Conservation (phyloP, 768 basidiomycete species). For the Suillus brevipes region DNA sequence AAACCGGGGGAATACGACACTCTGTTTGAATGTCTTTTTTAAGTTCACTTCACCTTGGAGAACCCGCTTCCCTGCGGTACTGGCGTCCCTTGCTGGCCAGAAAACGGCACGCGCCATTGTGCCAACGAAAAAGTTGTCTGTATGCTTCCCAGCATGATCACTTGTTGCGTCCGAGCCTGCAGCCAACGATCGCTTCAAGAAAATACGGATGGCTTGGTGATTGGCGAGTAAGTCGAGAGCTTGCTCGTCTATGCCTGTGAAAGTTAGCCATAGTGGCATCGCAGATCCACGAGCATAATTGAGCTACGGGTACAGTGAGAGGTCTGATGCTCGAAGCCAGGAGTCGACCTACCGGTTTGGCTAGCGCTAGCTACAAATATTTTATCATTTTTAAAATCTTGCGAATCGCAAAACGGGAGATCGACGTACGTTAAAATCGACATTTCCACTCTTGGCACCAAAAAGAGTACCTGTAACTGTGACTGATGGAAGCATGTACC, state of each 20-base stretch:
- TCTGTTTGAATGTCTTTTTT: slow-evolving; percentile 43
- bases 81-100: slow-evolving; percentile 38
- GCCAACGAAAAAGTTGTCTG: slow-evolving; percentile 48
- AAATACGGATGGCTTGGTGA: slow-evolving; percentile 40
- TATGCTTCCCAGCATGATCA: slow-evolving; percentile 37
- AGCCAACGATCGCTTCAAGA: slow-evolving; percentile 47
- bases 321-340: neutral
- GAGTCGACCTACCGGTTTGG: slow-evolving; percentile 42
- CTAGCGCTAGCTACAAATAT: slow-evolving; percentile 45
- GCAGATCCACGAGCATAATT: slow-evolving; percentile 51
- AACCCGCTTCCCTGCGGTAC: slow-evolving; percentile 33
- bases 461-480: slow-evolving; percentile 37
- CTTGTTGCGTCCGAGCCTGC: slow-evolving; percentile 50
- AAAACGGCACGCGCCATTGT: slow-evolving; percentile 46
- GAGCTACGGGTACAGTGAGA: slow-evolving; percentile 35
- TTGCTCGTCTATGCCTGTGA: slow-evolving; percentile 44
- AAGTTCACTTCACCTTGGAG: slow-evolving; percentile 55
- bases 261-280: slow-evolving; percentile 50
- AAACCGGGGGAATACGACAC: slow-evolving; percentile 45
- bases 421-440: slow-evolving; percentile 36
- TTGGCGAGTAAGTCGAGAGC: slow-evolving; percentile 51
- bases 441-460: slow-evolving; percentile 28
- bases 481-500: slow-evolving; percentile 36
- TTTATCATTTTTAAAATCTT: neutral
- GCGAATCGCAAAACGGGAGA: neutral